These are phyloP conservation scores for Cryptosporidium ubiquitum DNA, from an alignment of 169 alveolate species.

Conservation along the genomic window DNA sequence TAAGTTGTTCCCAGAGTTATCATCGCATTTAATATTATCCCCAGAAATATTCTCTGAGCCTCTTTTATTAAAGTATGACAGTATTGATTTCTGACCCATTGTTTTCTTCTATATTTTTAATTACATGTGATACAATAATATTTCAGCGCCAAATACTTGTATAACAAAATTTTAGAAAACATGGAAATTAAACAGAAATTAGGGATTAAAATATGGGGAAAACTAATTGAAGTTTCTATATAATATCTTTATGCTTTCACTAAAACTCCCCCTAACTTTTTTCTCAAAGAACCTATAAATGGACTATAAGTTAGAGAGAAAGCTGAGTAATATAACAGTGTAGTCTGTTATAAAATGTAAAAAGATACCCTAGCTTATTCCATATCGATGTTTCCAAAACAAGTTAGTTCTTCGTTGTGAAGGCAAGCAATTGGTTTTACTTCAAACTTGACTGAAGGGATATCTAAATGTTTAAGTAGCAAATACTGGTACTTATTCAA, in stretches of 20 bases:
- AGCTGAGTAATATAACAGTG: not conserved
- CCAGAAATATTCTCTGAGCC: not conserved
- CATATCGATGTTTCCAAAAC: not conserved
- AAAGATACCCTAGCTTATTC: not conserved
- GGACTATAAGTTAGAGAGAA: not conserved
- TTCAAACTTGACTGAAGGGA: conserved; percentile 60
- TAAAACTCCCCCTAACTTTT: not conserved
- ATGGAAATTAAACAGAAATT: not conserved
- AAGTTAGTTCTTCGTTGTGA: conserved; percentile 17
- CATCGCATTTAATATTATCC: not conserved
- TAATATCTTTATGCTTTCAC: not conserved
- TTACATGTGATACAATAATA: not conserved
- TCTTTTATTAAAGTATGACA: conserved; percentile 17
- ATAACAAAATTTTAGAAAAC: too few relatives aligned
- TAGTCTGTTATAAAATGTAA: not conserved
- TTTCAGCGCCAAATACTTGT: not conserved
- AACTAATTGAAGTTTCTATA: not conserved
- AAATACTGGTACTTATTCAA: conserved; percentile 35
- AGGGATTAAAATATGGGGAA: not conserved
- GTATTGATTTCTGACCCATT: conserved; percentile 6
- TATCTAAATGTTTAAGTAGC: conserved; percentile 17
- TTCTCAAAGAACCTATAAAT: not conserved
- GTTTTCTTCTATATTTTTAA: not conserved
- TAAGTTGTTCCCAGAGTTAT: too few relatives aligned
- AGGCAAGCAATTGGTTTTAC: conserved; percentile 30